phyloP scores from a whole-genome alignment of 202 grass and related monocot species.

The Bolboschoenoplectus hybrid region DNA sequence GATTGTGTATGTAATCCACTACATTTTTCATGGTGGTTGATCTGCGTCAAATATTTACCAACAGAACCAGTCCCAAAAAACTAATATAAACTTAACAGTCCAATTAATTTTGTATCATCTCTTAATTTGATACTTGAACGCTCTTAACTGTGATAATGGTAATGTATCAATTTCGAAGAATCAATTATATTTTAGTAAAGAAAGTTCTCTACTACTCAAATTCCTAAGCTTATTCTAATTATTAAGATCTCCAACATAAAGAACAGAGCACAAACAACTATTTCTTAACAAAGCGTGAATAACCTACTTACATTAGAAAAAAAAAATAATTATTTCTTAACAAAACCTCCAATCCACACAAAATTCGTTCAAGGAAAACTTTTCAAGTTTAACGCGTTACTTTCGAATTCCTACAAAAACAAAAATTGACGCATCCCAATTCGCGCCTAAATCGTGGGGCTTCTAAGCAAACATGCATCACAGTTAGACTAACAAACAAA shows the following conservation, averaged over 20 bases:
- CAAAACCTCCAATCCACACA: neutral
- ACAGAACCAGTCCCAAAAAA: neutral
- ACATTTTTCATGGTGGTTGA: neutral
- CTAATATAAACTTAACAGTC: neutral
- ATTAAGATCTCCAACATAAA: neutral
- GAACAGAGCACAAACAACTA: neutral
- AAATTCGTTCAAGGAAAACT: neutral
- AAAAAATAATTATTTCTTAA: neutral
- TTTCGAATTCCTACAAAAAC: neutral
- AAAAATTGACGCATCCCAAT: no score
- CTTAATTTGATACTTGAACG: neutral
- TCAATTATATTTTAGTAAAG: neutral
- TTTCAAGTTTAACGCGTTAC: neutral
- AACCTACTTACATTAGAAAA: neutral
- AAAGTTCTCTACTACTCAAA: neutral
- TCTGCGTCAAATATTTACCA: neutral
- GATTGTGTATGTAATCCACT: neutral
- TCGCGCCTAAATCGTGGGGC: neutral
- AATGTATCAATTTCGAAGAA: neutral
- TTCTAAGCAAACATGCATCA: conserved; percentile 22
- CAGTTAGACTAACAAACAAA: neutral
- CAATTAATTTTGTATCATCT: neutral
- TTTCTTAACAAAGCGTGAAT: neutral
- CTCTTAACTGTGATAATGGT: neutral
- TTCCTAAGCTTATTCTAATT: neutral